These are phyloP conservation scores for Pterocarpus santalinus DNA, from an alignment of 306 rosid species.

Conservation along the genomic window DNA sequence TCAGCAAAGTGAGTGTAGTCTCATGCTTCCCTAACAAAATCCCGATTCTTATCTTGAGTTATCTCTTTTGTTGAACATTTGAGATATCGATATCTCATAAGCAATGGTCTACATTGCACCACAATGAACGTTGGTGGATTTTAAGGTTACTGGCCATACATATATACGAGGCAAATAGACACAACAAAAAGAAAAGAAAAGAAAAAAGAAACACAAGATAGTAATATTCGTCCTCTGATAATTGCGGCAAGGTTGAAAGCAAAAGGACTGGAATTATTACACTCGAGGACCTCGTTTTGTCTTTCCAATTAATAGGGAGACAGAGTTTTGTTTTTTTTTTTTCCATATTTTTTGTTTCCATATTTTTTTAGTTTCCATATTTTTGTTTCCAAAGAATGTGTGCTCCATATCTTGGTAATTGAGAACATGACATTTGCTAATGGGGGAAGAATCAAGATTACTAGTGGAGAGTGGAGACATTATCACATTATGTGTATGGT, in stretches of 20 bases:
- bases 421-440: background rate
- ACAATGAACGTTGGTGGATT: background rate
- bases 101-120: constrained; percentile 21
- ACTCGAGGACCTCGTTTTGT: constrained; percentile 2
- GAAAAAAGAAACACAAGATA: background rate
- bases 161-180: background rate
- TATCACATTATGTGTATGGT: background rate
- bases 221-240: constrained; percentile 1
- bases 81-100: constrained; percentile 18
- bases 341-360: background rate
- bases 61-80: constrained; percentile 1
- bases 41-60: background rate
- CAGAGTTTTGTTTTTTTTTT: background rate
- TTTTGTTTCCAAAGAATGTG: background rate
- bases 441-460: background rate
- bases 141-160: constrained; percentile 9
- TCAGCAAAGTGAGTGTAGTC: background rate
- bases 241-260: constrained; percentile 28
- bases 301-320: background rate
- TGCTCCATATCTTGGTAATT: background rate
- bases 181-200: background rate
- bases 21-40: background rate
- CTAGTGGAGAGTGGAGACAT: background rate
- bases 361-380: background rate
- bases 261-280: constrained; percentile 21